A percentile compares a stretch with the other conserved stretches of the same genome.
Evolutionary conservation across 163 green algal genomes (phyloP).

Genomic region (Scenedesmus sp.): DNA sequence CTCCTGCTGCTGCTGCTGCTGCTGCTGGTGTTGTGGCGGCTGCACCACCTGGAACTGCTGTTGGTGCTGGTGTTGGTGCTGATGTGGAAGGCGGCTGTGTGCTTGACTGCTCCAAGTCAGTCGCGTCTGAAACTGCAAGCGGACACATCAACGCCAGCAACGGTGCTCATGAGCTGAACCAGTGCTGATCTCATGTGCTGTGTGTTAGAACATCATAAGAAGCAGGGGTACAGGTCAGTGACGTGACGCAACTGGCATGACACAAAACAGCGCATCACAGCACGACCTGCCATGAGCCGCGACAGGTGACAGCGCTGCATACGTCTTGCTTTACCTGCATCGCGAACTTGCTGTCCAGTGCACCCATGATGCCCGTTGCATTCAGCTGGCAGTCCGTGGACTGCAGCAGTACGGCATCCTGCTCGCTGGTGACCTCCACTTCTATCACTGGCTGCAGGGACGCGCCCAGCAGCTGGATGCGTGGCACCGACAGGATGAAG

Average conservation of each 20-base stretch:
- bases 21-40: slow-evolving; percentile 57
- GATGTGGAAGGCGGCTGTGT: neutral
- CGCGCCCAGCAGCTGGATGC: slow-evolving; percentile 68
- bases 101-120: slow-evolving; percentile 41
- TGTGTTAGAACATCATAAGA: too few species aligned
- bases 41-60: neutral
- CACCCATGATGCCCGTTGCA: slow-evolving; percentile 29
- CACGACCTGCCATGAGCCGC: too few species aligned
- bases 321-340: neutral
- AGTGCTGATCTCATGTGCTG: too few species aligned
- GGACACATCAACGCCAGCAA: neutral
- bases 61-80: slow-evolving; percentile 21
- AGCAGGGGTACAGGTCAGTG: too few species aligned
- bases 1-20: slow-evolving; percentile 48
- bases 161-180: too few species aligned
- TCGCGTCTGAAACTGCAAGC: slow-evolving; percentile 37
- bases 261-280: neutral
- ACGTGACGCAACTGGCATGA: too few species aligned
- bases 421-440: slow-evolving; percentile 55
- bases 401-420: slow-evolving; percentile 62
- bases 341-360: slow-evolving; percentile 37
- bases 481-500: slow-evolving; percentile 78
- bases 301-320: too few species aligned
- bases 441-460: slow-evolving; percentile 30
- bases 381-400: slow-evolving; percentile 67